A percentile compares a stretch with the other conserved stretches of the same genome.
These are phyloP conservation scores for Blastocystis hominis DNA, from an alignment of 352 stramenopile species.

Conservation along the genomic window DNA sequence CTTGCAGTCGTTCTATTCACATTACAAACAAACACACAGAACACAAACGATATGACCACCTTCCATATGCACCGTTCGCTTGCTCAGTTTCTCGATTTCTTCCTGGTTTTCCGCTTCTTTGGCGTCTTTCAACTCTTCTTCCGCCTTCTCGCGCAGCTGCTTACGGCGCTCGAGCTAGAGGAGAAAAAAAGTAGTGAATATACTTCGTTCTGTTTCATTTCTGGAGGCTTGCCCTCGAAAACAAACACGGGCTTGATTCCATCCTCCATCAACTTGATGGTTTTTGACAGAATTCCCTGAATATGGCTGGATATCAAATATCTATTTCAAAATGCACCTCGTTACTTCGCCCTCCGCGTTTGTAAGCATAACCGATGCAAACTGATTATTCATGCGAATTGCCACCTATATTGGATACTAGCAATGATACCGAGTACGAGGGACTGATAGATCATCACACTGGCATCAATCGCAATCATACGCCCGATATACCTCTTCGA, in stretches of 20 bases:
- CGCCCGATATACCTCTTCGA: conserved; percentile 78
- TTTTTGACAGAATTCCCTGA: conserved; percentile 94
- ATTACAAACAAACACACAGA: neutral
- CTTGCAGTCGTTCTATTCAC: conserved; percentile 75
- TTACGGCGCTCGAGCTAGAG: conserved; percentile 58
- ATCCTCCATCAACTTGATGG: conserved; percentile 91
- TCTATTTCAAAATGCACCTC: conserved; percentile 58
- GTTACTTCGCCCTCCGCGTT: conserved; percentile 92
- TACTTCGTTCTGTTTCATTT: conserved; percentile 90
- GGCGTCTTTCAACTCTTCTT: conserved; percentile 71
- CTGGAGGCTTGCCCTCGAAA: conserved; percentile 94
- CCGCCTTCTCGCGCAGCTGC: conserved; percentile 62
- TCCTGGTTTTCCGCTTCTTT: conserved; percentile 71
- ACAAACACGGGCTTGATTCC: conserved; percentile 95
- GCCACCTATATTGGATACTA: neutral
- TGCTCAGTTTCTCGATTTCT: conserved; percentile 84
- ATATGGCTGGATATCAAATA: conserved; percentile 69
- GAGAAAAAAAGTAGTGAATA: conserved; percentile 37
- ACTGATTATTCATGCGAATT: neutral
- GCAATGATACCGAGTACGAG: conserved; percentile 66
- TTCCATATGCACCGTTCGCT: conserved; percentile 78
- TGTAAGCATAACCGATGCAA: conserved; percentile 79
- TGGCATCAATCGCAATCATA: conserved; percentile 93
- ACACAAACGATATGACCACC: conserved; percentile 69
- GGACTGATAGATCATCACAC: conserved; percentile 98